Conservation (phyloP, 176 grass and related monocot genomes). For the Puya raimondii region DNA sequence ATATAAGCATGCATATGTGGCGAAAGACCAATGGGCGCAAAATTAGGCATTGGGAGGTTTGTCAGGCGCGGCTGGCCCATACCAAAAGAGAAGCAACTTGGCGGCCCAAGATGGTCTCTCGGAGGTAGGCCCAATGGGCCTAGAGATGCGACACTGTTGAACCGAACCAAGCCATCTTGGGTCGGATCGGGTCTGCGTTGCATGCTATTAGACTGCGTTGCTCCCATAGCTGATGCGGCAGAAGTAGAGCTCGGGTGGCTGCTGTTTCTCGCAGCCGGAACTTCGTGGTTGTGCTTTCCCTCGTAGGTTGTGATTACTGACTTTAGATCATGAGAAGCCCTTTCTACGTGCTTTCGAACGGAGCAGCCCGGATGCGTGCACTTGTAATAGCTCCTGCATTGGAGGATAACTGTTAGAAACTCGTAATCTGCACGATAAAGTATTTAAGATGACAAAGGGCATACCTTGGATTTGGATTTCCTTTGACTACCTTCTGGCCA, state of each 20-base stretch:
- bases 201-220: constrained; percentile 13
- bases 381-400: constrained; percentile 72
- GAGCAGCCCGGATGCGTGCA: constrained; percentile 51
- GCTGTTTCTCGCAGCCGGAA: constrained; percentile 47
- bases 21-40: constrained; percentile 34
- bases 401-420: background rate
- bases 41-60: constrained; percentile 35
- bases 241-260: constrained; percentile 26
- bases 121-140: constrained; percentile 22
- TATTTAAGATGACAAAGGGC: background rate
- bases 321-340: constrained; percentile 58
- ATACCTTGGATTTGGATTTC: constrained; percentile 63
- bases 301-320: constrained; percentile 72
- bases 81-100: constrained; percentile 32
- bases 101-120: constrained; percentile 37
- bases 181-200: constrained; percentile 21
- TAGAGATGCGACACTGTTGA: constrained; percentile 17
- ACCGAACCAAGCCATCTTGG: constrained; percentile 34
- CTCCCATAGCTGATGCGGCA: background rate
- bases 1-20: constrained; percentile 24
- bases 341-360: constrained; percentile 67
- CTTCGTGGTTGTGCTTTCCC: constrained; percentile 73
- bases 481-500: constrained; percentile 73
- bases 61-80: constrained; percentile 15
- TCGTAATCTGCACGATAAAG: background rate